Conservation (phyloP, 1,284 basidiomycete genomes). For the Irpex rosettiformis region DNA sequence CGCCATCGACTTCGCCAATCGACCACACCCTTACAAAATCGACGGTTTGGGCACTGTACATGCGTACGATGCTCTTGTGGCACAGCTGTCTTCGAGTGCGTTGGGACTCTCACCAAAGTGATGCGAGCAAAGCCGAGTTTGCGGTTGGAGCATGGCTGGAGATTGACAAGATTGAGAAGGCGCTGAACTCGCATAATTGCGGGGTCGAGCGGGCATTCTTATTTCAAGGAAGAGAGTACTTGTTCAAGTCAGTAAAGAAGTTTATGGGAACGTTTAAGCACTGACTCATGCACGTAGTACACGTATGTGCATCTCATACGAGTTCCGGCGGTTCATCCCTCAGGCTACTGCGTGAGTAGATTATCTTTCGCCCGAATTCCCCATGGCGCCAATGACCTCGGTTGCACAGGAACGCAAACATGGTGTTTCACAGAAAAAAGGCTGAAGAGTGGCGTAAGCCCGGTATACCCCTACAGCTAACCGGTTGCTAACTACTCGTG, state of each 20-base stretch:
- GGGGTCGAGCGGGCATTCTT: slow-evolving; percentile 61
- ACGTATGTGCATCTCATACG: slow-evolving; percentile 66
- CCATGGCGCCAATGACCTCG: background rate
- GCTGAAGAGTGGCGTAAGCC: slow-evolving; percentile 73
- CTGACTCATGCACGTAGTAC: slow-evolving; percentile 38
- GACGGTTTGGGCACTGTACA: slow-evolving; percentile 69
- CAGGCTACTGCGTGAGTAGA: slow-evolving; percentile 52
- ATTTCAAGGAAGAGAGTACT: slow-evolving; percentile 66
- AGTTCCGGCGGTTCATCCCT: slow-evolving; percentile 64
- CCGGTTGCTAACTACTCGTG: background rate
- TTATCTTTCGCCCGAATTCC: background rate
- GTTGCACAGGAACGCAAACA: slow-evolving; percentile 42
- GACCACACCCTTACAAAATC: slow-evolving; percentile 42
- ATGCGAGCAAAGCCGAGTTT: slow-evolving; percentile 55
- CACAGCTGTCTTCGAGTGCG: slow-evolving; percentile 64
- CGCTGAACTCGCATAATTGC: slow-evolving; percentile 63
- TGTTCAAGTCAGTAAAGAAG: slow-evolving; percentile 66
- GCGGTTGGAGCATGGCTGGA: slow-evolving; percentile 70
- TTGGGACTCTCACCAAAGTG: slow-evolving; percentile 34
- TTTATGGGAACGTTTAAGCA: background rate
- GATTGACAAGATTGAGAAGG: slow-evolving; percentile 59
- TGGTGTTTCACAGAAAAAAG: slow-evolving; percentile 58
- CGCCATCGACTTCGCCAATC: slow-evolving; percentile 15
- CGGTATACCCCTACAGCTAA: slow-evolving; percentile 11
- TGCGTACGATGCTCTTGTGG: slow-evolving; percentile 68